Base-by-base conservation (phyloP, 305 asterid genomes). In the Ajuga reptans region DNA sequence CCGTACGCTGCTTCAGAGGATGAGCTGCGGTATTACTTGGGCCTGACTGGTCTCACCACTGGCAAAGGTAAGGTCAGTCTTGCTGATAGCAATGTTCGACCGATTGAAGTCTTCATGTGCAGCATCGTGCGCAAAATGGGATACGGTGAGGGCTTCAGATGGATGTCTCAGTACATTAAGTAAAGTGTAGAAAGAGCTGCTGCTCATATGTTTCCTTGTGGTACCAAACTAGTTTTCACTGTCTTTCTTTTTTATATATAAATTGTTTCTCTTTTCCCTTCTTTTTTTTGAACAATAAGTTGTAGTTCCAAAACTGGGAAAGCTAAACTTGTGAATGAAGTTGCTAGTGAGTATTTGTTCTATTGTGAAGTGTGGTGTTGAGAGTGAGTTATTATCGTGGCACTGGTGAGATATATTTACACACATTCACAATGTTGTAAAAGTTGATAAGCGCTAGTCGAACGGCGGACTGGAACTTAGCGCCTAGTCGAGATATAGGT, bases 61-160 rank as follows among this genome's bases (percentile, higher is more conserved):
- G 86, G 84, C 7, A 84, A 84, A 68, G 83, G 83, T 16, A 77
- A 73, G 9, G 78, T 55, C 18, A 61, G 66, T 72, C 66, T 72
- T 2, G 29, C 70, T 10, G 75, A 33, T 33, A 17, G 75, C 4
- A 65, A 72, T 63, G 61, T 75, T 65, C 82, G 85, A 3, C 84
- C 82, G 3, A 21, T 84, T 0, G 84, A 84, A 78, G 81, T 84
- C 34, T 82, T 84, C 78, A 80, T 82, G 87, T 84, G 89, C 64
- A 82, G 89, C 80, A 78, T 84, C 31, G 86, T 84, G 41, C 81
- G 83, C 36, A 80, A 82, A 65, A 84, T 82, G 89, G 86, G 89
- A 50, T 84, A 82, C 8, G 87, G 89, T 6, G 87, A 84, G 51
- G 89, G 87, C 50, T 84, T 84, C 69, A 69, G 66, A 65, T 82